Conservation (phyloP, 371 early-diverging fungal genomes). For the Rhizomucor miehei region DNA sequence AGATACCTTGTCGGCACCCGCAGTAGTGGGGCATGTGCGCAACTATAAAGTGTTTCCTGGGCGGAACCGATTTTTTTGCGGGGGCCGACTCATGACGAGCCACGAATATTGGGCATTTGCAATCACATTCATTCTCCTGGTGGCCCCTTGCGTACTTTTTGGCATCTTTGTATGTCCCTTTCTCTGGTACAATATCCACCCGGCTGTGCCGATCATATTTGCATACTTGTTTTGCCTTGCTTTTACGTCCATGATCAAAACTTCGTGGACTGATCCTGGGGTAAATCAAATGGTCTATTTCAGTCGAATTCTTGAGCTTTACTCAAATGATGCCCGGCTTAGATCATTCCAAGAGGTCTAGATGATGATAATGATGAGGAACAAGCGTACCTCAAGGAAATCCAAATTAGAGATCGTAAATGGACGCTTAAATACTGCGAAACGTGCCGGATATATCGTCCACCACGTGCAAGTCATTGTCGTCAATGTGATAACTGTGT, state of each 20-base stretch:
- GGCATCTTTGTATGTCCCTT: constrained; percentile 72
- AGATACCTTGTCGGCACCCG: no score
- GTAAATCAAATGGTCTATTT: no score
- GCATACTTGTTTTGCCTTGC: constrained; percentile 65
- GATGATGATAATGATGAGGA: constrained; percentile 45
- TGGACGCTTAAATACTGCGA: constrained; percentile 84
- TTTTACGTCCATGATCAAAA: constrained; percentile 71
- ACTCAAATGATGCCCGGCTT: background rate
- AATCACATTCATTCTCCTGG: constrained; percentile 61
- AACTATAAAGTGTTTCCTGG: constrained; percentile 42
- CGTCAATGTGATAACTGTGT: constrained; percentile 91
- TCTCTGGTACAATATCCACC: constrained; percentile 61
- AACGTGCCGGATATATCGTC: constrained; percentile 89
- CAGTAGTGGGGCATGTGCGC: background rate
- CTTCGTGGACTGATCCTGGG: constrained; percentile 91
- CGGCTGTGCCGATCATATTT: constrained; percentile 69
- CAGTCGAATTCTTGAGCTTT: no score
- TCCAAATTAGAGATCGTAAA: constrained; percentile 53
- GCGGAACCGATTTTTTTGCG: constrained; percentile 58
- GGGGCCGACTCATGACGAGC: constrained; percentile 73
- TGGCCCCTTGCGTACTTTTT: constrained; percentile 67
- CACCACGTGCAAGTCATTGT: constrained; percentile 90
- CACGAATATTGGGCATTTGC: constrained; percentile 66
- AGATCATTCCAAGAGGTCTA: constrained; percentile 73
- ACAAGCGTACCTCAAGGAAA: constrained; percentile 1